Evolutionary conservation across 1,284 basidiomycete genomes (phyloP).

Genomic region (Ustilago lituana): DNA sequence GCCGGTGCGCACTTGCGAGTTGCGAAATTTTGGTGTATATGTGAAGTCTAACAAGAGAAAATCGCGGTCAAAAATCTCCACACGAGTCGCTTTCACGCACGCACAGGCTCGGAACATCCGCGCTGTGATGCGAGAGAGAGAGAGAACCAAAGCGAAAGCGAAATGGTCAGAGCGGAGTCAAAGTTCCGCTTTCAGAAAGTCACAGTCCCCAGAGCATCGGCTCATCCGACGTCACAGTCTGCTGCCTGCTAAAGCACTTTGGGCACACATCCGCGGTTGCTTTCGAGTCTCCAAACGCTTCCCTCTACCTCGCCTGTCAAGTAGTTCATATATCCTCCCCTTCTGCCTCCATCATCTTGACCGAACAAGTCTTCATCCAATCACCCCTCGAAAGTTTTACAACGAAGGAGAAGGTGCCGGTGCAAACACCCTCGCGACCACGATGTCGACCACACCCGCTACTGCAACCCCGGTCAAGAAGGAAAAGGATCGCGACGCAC

Average conservation of each 20-base stretch:
- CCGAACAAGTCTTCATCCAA: background rate
- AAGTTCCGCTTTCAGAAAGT: too few species aligned
- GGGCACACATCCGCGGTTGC: background rate
- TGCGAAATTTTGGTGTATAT: too few species aligned
- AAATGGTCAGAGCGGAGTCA: too few species aligned
- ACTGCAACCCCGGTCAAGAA: slow-evolving; percentile 27
- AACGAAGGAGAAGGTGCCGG: background rate
- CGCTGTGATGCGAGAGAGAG: too few species aligned
- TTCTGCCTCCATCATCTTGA: background rate
- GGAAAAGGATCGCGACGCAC: slow-evolving; percentile 27
- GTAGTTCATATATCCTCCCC: background rate
- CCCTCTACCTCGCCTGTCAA: too few species aligned
- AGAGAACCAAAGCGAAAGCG: too few species aligned
- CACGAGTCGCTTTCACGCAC: slow-evolving; percentile 37
- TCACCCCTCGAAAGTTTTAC: too few species aligned
- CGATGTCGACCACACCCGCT: slow-evolving; percentile 25
- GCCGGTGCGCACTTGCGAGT: too few species aligned
- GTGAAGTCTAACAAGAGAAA: too few species aligned
- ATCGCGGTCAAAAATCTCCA: background rate
- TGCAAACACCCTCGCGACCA: too few species aligned
- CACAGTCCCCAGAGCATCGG: slow-evolving; percentile 4
- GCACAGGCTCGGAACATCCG: slow-evolving; percentile 13
- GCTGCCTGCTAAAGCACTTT: background rate
- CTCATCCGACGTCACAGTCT: slow-evolving; percentile 12
- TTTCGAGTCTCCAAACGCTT: too few species aligned